Conservation (phyloP, 495 filamentous ascomycete genomes). For the Penicillium angulare region DNA sequence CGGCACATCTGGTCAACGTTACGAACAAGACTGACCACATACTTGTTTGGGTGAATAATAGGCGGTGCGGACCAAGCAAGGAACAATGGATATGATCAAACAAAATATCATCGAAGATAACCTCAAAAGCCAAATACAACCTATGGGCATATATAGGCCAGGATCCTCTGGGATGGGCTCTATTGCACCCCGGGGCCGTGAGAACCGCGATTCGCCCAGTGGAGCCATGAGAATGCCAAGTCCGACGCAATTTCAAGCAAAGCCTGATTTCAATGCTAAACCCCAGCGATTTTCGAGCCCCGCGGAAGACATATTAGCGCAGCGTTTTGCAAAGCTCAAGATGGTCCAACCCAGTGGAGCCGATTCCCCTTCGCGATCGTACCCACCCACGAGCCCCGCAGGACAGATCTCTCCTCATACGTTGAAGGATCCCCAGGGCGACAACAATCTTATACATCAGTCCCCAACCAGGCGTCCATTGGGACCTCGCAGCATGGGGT, state of each 20-base stretch:
- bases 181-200: constrained; percentile 18
- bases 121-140: constrained; percentile 31
- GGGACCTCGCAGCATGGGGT: constrained; percentile 58
- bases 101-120: constrained; percentile 46
- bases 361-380: constrained; percentile 28
- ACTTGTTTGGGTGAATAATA: constrained; percentile 9
- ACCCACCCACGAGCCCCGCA: constrained; percentile 32
- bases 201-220: constrained; percentile 16
- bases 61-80: constrained; percentile 48
- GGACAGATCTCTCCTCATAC: constrained; percentile 30
- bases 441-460: constrained; percentile 21
- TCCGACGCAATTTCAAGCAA: constrained; percentile 38
- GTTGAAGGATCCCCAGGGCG: constrained; percentile 18
- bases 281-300: constrained; percentile 26
- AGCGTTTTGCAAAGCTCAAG: constrained; percentile 46
- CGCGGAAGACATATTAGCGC: constrained; percentile 39
- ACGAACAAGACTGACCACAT: constrained; percentile 8
- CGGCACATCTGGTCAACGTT: too few species aligned
- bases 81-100: constrained; percentile 45
- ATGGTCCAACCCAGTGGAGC: constrained; percentile 25
- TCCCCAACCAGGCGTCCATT: constrained; percentile 41
- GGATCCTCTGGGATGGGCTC: constrained; percentile 7
- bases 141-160: constrained; percentile 16
- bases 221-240: constrained; percentile 41
- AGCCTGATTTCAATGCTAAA: constrained; percentile 16